phyloP scores from a whole-genome alignment of 768 basidiomycete genomes.

The Hericium rajendrae region DNA sequence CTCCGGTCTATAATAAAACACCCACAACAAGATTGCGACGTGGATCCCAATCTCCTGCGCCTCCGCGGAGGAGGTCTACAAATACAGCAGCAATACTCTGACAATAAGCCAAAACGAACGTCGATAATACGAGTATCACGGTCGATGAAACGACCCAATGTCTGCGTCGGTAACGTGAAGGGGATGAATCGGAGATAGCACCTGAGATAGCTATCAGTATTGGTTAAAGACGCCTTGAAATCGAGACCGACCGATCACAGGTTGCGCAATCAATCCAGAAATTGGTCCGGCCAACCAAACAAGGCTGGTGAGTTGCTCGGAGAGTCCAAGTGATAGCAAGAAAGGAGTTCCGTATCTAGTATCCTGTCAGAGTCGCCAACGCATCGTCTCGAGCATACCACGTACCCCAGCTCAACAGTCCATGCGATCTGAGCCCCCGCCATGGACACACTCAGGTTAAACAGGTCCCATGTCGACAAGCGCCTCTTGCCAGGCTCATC shows the following conservation, averaged over 20 bases:
- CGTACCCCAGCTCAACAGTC: conserved; percentile 91
- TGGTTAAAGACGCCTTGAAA: background rate
- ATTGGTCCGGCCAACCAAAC: conserved; percentile 97
- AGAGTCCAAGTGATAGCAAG: conserved; percentile 67
- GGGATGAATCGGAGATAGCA: conserved; percentile 90
- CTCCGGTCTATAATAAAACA: background rate
- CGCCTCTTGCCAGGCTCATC: conserved; percentile 23
- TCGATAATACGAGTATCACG: conserved; percentile 66
- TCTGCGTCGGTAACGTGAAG: conserved; percentile 81
- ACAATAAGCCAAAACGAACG: conserved; percentile 77
- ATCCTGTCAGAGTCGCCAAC: conserved; percentile 2
- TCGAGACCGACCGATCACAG: conserved; percentile 75
- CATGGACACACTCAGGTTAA: conserved; percentile 85
- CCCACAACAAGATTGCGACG: conserved; percentile 51
- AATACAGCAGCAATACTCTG: conserved; percentile 58
- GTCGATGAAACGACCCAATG: conserved; percentile 94
- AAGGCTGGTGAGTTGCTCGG: conserved; percentile 84
- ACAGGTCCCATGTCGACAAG: conserved; percentile 35
- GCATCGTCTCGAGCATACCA: conserved; percentile 4
- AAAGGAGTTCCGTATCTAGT: conserved; percentile 92
- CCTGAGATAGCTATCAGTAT: conserved; percentile 33
- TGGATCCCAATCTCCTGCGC: conserved; percentile 84
- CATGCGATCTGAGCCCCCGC: conserved; percentile 91
- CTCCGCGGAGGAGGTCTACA: conserved; percentile 68
- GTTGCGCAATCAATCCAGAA: conserved; percentile 90